Evolutionary conservation across 257 asterid genomes (phyloP).

Genomic region (Fraxinus excelsior): DNA sequence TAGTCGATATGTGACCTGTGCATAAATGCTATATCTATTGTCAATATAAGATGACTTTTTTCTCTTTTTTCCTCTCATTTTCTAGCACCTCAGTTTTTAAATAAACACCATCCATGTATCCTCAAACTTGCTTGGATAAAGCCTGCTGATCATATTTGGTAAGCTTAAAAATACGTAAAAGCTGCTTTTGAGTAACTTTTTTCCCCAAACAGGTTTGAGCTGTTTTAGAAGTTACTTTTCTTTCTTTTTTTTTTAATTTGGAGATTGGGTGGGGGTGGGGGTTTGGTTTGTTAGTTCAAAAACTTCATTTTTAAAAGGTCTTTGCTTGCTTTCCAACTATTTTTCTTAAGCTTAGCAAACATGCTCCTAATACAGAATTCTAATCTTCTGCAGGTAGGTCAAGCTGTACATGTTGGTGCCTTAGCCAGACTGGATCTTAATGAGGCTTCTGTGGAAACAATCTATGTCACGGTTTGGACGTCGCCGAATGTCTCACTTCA

Average conservation of each 20-base stretch:
- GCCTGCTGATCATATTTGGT: neutral
- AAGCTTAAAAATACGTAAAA: neutral
- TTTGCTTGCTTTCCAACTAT: neutral
- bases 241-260: too few species aligned
- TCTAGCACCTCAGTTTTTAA: neutral
- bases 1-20: neutral
- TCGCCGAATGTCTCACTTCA: slow-evolving; percentile 80
- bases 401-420: slow-evolving; percentile 79
- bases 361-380: slow-evolving; percentile 4
- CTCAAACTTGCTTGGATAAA: neutral
- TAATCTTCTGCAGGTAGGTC: slow-evolving; percentile 72
- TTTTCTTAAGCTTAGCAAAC: neutral
- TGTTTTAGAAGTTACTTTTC: neutral
- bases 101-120: neutral
- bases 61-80: slow-evolving; percentile 2
- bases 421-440: slow-evolving; percentile 75
- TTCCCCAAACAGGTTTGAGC: neutral
- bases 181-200: neutral
- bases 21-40: neutral
- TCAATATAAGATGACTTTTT: neutral
- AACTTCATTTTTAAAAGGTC: neutral
- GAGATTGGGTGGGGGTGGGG: neutral
- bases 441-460: slow-evolving; percentile 76
- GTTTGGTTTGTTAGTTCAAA: neutral
- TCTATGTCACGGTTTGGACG: slow-evolving; percentile 78